Conservation (phyloP, 2,329 filamentous ascomycete species). For the Didymella exigua region DNA sequence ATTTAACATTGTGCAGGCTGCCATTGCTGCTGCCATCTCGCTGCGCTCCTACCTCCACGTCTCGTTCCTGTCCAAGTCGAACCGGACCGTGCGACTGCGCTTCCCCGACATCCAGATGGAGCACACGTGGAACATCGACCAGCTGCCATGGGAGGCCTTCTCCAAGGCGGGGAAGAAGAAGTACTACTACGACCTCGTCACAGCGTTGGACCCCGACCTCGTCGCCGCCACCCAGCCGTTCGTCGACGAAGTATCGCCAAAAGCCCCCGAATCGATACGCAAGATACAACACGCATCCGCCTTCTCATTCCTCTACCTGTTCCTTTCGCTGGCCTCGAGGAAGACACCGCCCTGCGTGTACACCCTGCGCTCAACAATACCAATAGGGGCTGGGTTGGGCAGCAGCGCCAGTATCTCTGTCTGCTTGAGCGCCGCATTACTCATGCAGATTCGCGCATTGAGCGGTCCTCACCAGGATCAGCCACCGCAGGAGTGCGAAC, state of each 20-base stretch:
- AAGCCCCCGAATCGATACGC: conserved; percentile 70
- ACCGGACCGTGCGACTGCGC: conserved; percentile 81
- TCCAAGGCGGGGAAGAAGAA: conserved; percentile 84
- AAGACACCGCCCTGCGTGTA: conserved; percentile 83
- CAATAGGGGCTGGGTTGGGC: conserved; percentile 86
- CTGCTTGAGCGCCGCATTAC: conserved; percentile 80
- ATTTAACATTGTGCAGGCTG: conserved; percentile 63
- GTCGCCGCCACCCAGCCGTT: conserved; percentile 80
- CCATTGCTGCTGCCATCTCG: conserved; percentile 93
- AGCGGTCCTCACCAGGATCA: conserved; percentile 92
- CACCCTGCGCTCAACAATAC: conserved; percentile 90
- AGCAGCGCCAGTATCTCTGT: conserved; percentile 95
- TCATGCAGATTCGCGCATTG: conserved; percentile 85
- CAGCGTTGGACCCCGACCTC: conserved; percentile 80
- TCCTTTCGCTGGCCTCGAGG: conserved; percentile 81
- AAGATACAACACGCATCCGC: conserved; percentile 86
- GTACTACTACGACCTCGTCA: conserved; percentile 85
- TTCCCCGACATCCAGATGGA: conserved; percentile 90
- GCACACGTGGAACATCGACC: conserved; percentile 93
- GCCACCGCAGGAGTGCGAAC: conserved; percentile 80
- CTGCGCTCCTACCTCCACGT: conserved; percentile 96
- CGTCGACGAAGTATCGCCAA: conserved; percentile 71
- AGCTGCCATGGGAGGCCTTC: conserved; percentile 86
- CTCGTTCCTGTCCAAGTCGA: conserved; percentile 90
- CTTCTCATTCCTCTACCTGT: conserved; percentile 88